A percentile compares a stretch with the other conserved stretches of the same genome.
These are phyloP conservation scores for Malus sieversii DNA, from an alignment of 306 rosid species.

Conservation along the genomic window DNA sequence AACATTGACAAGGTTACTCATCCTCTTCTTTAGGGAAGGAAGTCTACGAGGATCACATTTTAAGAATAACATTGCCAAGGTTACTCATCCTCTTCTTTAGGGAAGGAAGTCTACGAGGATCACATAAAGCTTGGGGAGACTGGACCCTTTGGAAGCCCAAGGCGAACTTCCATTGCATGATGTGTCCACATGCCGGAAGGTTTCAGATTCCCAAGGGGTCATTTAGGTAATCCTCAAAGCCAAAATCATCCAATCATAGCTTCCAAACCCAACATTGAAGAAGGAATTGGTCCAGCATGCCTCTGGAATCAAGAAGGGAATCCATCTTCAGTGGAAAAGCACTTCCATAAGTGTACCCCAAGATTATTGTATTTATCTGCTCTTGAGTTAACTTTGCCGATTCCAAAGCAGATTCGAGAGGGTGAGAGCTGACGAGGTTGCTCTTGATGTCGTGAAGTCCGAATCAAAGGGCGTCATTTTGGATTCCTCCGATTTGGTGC, in stretches of 20 bases:
- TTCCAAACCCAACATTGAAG: conserved; percentile 71
- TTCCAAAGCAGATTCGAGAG: conserved; percentile 58
- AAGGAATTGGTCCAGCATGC: conserved; percentile 63
- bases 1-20: not conserved
- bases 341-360: not conserved
- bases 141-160: conserved; percentile 89
- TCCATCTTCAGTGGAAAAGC: conserved; percentile 50
- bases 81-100: not conserved
- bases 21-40: not conserved
- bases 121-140: conserved; percentile 61
- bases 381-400: conserved; percentile 41
- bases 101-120: not conserved
- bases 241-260: conserved; percentile 60
- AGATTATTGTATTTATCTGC: conserved; percentile 50
- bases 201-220: conserved; percentile 81
- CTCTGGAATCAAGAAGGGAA: conserved; percentile 77
- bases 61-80: not conserved
- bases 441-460: conserved; percentile 72
- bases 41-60: conserved; percentile 20
- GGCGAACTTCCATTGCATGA: conserved; percentile 91
- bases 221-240: conserved; percentile 71
- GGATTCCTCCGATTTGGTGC: conserved; percentile 88
- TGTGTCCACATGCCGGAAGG: conserved; percentile 62
- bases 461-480: conserved; percentile 66
- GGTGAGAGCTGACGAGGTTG: conserved; percentile 60